Evolutionary conservation across 1,139 yeast species (phyloP).

Genomic region (Torulaspora globosa): DNA sequence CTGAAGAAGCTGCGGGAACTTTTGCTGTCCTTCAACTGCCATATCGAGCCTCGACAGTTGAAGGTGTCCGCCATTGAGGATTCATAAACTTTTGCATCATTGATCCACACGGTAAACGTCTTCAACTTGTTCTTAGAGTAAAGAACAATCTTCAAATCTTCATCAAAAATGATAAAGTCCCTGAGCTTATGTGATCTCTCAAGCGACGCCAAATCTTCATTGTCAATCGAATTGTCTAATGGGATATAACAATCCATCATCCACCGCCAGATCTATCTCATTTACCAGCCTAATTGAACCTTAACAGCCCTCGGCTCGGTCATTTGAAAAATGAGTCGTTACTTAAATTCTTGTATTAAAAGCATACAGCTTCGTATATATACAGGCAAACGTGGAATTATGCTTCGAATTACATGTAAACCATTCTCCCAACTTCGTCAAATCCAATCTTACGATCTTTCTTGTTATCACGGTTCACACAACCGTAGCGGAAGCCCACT

Average conservation of each 20-base stretch:
- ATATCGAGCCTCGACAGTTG: constrained; percentile 11
- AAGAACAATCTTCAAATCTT: constrained; percentile 23
- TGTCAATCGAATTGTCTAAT: constrained; percentile 11
- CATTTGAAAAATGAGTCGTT: not conserved
- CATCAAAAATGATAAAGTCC: constrained; percentile 34
- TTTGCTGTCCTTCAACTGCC: constrained; percentile 21
- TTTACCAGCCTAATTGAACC: not conserved
- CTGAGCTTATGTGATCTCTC: constrained; percentile 22
- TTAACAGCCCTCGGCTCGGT: not conserved
- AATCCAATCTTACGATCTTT: constrained; percentile 77
- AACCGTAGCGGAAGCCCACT: constrained; percentile 91
- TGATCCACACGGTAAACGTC: constrained; percentile 26
- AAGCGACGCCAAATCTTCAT: constrained; percentile 10
- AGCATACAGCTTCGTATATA: constrained; percentile 2
- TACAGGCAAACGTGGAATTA: constrained; percentile 7
- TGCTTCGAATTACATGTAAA: constrained; percentile 36
- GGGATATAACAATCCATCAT: constrained; percentile 28
- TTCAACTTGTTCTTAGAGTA: constrained; percentile 9
- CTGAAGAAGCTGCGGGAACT: constrained; percentile 25
- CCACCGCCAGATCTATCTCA: not conserved
- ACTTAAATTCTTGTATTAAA: not conserved
- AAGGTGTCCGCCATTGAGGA: constrained; percentile 13
- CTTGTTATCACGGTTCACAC: constrained; percentile 81
- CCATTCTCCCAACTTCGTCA: constrained; percentile 65
- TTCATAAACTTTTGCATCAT: constrained; percentile 29